Evolutionary conservation across 495 filamentous ascomycete species (phyloP), one percentile per base, ranked within the genome.

Genomic region (Xylaria nigripes): DNA sequence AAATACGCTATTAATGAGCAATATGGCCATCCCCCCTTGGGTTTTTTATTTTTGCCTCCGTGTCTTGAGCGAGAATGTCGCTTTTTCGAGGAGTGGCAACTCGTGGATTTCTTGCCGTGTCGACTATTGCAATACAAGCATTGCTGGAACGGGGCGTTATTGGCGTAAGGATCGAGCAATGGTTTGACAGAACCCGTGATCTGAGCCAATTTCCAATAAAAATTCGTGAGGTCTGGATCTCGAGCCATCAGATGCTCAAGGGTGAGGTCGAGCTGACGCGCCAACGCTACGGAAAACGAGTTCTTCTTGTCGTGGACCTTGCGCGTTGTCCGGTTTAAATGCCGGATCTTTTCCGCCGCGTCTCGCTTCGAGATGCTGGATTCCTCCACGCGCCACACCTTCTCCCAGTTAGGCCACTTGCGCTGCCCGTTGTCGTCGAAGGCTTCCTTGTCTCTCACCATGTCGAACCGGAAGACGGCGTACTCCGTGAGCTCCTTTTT

Each of bases 261-360:
- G 2, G 66, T 59, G 4, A 0, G 9, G 42, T 74, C 70, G 21
- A 74, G 45, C 44, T 71, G 70, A 6, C 62, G 57, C 32, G 68
- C 61, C 27, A 71, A 50, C 18, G 51, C 54, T 0, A 61, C 45
- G 3, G 45, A 55, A 23, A 74, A 51, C 0, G 58, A 54, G 25
- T 45, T 56, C 58, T 67, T 62, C 48, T 72, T 74, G 38, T 67
- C 59, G 21, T 48, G 9, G 16, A 65, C 50, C 0, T 53, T 25
- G 8, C 34, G 43, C 9, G 61, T 61, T 7, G 40, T 38, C 16
- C 38, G 54, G 36, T 74, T 69, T 30, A 74, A 50, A 27, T 59
- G 27, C 47, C 60, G 66, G 32, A 74, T 61, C 23, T 56, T 57
- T 2, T 51, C 53, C 0, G 50, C 54, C 10, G 58, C 64, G 21